Percentiles rank a stretch among this genome's conserved stretches.
phyloP scores from a whole-genome alignment of 1,284 basidiomycete genomes.

The Pholiota adiposa region DNA sequence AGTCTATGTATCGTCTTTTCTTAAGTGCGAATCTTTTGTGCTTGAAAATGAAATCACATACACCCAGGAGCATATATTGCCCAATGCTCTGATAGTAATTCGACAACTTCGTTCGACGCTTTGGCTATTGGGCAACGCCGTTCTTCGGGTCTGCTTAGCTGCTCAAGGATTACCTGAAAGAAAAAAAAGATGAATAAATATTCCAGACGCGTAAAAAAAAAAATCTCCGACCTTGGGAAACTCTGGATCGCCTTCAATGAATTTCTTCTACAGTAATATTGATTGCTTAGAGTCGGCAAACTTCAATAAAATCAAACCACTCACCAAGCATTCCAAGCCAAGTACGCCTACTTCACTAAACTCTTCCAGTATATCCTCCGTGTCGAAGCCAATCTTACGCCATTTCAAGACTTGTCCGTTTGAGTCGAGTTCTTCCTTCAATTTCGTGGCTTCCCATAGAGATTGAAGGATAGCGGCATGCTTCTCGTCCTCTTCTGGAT shows the following conservation, averaged over 20 bases:
- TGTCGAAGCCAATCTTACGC: slow-evolving; percentile 80
- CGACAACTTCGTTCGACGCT: slow-evolving; percentile 88
- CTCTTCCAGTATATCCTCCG: slow-evolving; percentile 81
- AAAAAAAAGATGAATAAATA: slow-evolving; percentile 1
- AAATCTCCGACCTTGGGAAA: slow-evolving; percentile 73
- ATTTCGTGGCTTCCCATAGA: slow-evolving; percentile 72
- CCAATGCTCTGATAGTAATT: slow-evolving; percentile 88
- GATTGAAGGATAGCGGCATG: slow-evolving; percentile 70
- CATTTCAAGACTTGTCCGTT: slow-evolving; percentile 65
- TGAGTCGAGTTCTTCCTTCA: slow-evolving; percentile 55
- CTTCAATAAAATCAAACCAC: slow-evolving; percentile 25
- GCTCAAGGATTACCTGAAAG: slow-evolving; percentile 78
- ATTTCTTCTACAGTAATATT: slow-evolving; percentile 53
- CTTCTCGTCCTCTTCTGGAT: slow-evolving; percentile 63
- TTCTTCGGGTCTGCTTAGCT: slow-evolving; percentile 77
- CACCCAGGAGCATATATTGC: slow-evolving; percentile 79
- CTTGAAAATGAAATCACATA: slow-evolving; percentile 38
- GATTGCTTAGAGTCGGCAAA: not conserved
- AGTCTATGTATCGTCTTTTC: slow-evolving; percentile 50
- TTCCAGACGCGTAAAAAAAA: not conserved
- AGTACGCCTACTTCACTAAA: slow-evolving; percentile 86
- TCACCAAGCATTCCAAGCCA: slow-evolving; percentile 84
- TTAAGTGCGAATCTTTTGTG: not conserved
- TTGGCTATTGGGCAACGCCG: slow-evolving; percentile 86
- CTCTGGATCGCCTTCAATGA: slow-evolving; percentile 74